A percentile compares a stretch with the other conserved stretches of the same genome.
These are phyloP conservation scores for Suhomyces anneliseae DNA, from an alignment of 1,139 yeast genomes.

Conservation along the genomic window DNA sequence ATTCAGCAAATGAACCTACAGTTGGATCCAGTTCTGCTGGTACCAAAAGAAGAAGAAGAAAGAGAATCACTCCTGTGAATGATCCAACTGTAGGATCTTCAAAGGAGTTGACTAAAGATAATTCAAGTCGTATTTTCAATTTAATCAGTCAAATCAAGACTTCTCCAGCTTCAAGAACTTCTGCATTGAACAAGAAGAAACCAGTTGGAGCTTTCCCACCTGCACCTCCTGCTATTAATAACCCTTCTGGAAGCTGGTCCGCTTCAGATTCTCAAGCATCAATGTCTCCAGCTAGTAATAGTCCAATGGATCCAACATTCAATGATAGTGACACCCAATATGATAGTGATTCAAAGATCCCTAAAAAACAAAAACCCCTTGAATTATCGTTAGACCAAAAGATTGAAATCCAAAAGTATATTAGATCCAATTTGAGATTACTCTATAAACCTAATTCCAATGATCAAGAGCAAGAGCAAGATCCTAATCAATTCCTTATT, in stretches of 20 bases:
- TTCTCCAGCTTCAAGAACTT: constrained; percentile 5
- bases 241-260: constrained; percentile 6
- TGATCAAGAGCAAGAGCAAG: neutral
- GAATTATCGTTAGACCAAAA: constrained; percentile 47
- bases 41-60: constrained; percentile 25
- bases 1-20: neutral
- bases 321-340: constrained; percentile 16
- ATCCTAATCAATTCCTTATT: constrained; percentile 11
- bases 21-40: constrained; percentile 1
- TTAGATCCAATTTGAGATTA: constrained; percentile 51
- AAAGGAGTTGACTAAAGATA: constrained; percentile 3
- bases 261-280: constrained; percentile 10
- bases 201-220: constrained; percentile 1
- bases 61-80: constrained; percentile 20
- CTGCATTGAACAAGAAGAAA: neutral
- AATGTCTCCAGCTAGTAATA: constrained; percentile 11
- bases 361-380: constrained; percentile 4
- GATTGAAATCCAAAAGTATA: constrained; percentile 50
- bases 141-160: constrained; percentile 30
- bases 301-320: constrained; percentile 11
- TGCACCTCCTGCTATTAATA: constrained; percentile 1
- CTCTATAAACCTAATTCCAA: constrained; percentile 36
- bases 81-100: constrained; percentile 1
- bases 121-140: constrained; percentile 11
- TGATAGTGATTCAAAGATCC: constrained; percentile 11